Conservation (phyloP, 73 alveolate species). For the Uronychia binucleata region DNA sequence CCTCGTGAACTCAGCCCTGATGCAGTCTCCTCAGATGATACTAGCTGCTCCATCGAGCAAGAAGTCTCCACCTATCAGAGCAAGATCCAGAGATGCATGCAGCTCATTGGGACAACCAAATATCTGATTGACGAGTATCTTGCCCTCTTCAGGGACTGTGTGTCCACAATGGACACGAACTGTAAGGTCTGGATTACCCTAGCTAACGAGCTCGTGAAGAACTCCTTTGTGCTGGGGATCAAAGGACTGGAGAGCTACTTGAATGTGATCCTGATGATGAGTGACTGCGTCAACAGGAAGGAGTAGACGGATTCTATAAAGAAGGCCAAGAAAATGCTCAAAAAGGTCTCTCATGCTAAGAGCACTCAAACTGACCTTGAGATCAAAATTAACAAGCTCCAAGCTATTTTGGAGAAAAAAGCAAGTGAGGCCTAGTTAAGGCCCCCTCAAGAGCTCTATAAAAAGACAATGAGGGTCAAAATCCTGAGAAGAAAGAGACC, state of each 20-base stretch:
- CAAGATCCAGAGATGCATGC: neutral
- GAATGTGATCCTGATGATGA: neutral
- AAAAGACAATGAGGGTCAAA: neutral
- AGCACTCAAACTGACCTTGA: neutral
- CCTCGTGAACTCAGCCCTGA: too few relatives aligned
- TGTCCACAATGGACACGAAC: neutral
- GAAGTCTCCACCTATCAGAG: neutral
- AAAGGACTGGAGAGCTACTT: neutral
- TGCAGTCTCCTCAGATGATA: neutral
- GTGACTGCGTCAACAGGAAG: neutral
- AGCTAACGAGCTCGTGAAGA: slow-evolving; percentile 1
- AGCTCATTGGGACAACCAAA: neutral
- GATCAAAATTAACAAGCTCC: neutral
- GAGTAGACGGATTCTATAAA: neutral
- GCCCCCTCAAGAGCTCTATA: neutral
- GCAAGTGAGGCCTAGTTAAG: neutral
- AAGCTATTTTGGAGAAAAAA: neutral
- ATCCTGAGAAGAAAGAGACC: neutral
- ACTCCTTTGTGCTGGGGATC: neutral
- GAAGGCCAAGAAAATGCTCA: neutral
- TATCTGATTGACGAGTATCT: neutral
- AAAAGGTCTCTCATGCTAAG: neutral
- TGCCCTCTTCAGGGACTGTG: neutral
- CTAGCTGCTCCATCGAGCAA: neutral
- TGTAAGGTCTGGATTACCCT: neutral